Evolutionary conservation across 2,329 filamentous ascomycete genomes (phyloP).

Genomic region (Pseudomassariella vexata): DNA sequence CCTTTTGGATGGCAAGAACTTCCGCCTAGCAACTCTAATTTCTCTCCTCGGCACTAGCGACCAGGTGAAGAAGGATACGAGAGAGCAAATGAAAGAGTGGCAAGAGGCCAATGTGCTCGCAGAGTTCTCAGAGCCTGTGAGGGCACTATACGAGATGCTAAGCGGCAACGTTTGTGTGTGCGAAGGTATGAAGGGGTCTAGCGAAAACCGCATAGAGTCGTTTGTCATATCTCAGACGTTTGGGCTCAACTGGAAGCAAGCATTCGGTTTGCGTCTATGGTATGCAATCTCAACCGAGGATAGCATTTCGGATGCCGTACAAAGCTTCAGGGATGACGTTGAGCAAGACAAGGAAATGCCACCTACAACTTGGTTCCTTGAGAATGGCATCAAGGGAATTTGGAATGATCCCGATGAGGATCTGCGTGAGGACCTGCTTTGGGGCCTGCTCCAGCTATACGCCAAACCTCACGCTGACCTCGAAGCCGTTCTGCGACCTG

Average conservation of each 20-base stretch:
- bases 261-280: conserved; percentile 87
- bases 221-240: conserved; percentile 84
- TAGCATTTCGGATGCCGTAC: conserved; percentile 66
- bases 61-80: conserved; percentile 66
- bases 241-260: conserved; percentile 84
- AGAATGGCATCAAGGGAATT: conserved; percentile 49
- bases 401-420: conserved; percentile 57
- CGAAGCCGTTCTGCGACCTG: conserved; percentile 68
- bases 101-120: conserved; percentile 74
- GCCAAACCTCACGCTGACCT: conserved; percentile 53
- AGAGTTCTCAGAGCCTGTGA: conserved; percentile 78
- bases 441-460: conserved; percentile 81
- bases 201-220: conserved; percentile 73
- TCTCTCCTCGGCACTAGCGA: conserved; percentile 74
- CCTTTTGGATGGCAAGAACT: conserved; percentile 70
- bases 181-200: conserved; percentile 66
- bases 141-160: conserved; percentile 83
- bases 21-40: conserved; percentile 78
- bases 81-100: conserved; percentile 79
- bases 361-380: conserved; percentile 67
- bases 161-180: conserved; percentile 83
- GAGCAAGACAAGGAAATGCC: conserved; percentile 63
- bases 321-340: conserved; percentile 69
- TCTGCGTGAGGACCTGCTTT: conserved; percentile 70
- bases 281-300: conserved; percentile 69